Base-by-base conservation (phyloP, 805 yeast species). In the Suhomyces faveliae region DNA sequence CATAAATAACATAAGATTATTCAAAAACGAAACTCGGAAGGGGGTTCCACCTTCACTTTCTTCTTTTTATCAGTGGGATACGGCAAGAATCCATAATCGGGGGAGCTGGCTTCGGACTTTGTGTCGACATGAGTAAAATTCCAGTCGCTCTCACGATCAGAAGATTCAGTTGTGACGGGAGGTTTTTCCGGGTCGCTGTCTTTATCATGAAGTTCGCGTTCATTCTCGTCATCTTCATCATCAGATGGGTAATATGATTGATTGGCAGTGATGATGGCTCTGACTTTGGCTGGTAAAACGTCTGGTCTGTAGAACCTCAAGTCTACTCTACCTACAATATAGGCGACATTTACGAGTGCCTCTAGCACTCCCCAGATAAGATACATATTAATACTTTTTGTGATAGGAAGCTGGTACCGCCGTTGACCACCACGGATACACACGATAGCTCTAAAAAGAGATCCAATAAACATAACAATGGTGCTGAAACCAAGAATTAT, bases 171-270 rank as follows among this genome's bases (percentile, higher is more conserved):
- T 40, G 27, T 10, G 10, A 17, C 37, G 8, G 10, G 20, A 22
- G 27, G 15, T 11, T 17, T 20, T 4, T 21, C 21, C 1, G 19
- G 25, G 13, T 38, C 3, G 9, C 21, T 9, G 9, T n/a, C n/a
- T 6, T 13, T 13, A 1, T 25, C 37, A 12, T 17, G 27, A 4
- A 23, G 35, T 20, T 45, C 39, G 35, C n/a, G 25, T 21, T 48
- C 35, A 6, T 47, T 43, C 13, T 43, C 56, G 20, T 49, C 56
- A 7, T 52, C 56, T 43, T 64, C 66, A 37, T 57, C 58, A 22
- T 63, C 68, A 1, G 72, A 64, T 4, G 64, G 67, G 40, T 61
- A 62, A 52, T 59, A 56, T 2, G 57, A 49, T 23, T 54, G 58
- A 27, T 56, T 52, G 1, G 59, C 58, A 10, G 59, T 56, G 46